Evolutionary conservation across 495 filamentous ascomycete genomes (phyloP).

Genomic region (Rusavskia elegans): DNA sequence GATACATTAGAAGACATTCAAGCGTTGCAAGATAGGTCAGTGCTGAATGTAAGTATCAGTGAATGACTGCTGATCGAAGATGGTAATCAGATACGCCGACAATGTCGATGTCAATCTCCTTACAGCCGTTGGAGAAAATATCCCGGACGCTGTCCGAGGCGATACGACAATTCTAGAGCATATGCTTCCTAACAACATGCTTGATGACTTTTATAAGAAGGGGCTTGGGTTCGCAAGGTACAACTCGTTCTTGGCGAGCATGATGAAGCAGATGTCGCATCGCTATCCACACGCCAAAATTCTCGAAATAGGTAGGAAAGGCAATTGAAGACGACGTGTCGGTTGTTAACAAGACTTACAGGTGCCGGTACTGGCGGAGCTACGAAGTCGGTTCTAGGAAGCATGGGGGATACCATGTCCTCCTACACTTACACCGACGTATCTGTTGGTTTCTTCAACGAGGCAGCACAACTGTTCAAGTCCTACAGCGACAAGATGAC

Average conservation of each 20-base stretch:
- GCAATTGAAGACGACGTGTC: too few relatives aligned
- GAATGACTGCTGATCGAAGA: too few relatives aligned
- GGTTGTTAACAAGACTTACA: not conserved
- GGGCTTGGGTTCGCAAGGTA: constrained; percentile 11
- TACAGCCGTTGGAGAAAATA: constrained; percentile 19
- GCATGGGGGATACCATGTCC: constrained; percentile 5
- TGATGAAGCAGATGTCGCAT: constrained; percentile 19
- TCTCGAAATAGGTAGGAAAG: constrained; percentile 16
- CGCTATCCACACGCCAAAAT: constrained; percentile 19
- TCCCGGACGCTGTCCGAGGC: constrained; percentile 19
- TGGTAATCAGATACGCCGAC: constrained; percentile 2
- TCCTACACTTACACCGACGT: constrained; percentile 40
- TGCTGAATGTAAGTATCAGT: too few relatives aligned
- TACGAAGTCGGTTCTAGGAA: constrained; percentile 20
- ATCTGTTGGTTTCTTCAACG: constrained; percentile 24
- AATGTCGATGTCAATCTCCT: constrained; percentile 16
- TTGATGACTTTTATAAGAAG: constrained; percentile 21
- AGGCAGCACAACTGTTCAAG: constrained; percentile 11
- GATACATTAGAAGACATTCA: constrained; percentile 19
- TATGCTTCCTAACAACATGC: constrained; percentile 21
- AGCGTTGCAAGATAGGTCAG: not conserved
- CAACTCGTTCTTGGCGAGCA: constrained; percentile 6
- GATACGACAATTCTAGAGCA: constrained; percentile 25
- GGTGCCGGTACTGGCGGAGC: constrained; percentile 21
- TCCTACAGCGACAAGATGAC: constrained; percentile 21